phyloP scores from a whole-genome alignment of 352 stramenopile species.

The Globisporangium cystogenes region DNA sequence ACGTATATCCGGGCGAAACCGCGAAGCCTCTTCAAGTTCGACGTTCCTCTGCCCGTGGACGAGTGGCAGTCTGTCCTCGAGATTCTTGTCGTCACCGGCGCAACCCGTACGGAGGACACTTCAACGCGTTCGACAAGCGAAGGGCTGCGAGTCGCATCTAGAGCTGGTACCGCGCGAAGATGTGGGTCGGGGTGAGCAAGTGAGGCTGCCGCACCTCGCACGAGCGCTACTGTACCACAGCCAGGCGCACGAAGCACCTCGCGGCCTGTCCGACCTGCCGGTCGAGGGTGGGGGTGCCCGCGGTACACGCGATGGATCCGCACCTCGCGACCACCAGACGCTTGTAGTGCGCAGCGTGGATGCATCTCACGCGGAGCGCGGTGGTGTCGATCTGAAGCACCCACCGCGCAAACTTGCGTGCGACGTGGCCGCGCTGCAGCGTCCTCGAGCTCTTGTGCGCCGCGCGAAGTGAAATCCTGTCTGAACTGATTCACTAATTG shows the following conservation, averaged over 20 bases:
- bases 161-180: slow-evolving; percentile 42
- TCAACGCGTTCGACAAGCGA: slow-evolving; percentile 32
- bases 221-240: slow-evolving; percentile 38
- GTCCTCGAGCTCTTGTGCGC: too few species aligned
- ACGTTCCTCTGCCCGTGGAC: slow-evolving; percentile 39
- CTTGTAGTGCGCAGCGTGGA: too few species aligned
- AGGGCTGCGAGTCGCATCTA: slow-evolving; percentile 34
- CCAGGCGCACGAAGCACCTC: slow-evolving; percentile 6
- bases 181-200: slow-evolving; percentile 41
- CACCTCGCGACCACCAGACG: too few species aligned
- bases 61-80: slow-evolving; percentile 25
- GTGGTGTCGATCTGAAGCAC: too few species aligned
- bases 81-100: background rate
- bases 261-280: slow-evolving; percentile 3
- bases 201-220: slow-evolving; percentile 33
- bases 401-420: too few species aligned
- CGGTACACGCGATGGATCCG: too few species aligned
- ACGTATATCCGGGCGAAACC: slow-evolving; percentile 24
- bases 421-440: too few species aligned
- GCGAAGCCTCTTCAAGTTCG: slow-evolving; percentile 33
- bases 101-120: slow-evolving; percentile 35
- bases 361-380: too few species aligned
- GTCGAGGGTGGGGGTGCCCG: slow-evolving; percentile 14
- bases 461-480: too few species aligned
- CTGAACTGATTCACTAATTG: too few species aligned